These are phyloP conservation scores for Ophiostoma tasmaniense DNA, from an alignment of 2,329 filamentous ascomycete species.

Conservation along the genomic window DNA sequence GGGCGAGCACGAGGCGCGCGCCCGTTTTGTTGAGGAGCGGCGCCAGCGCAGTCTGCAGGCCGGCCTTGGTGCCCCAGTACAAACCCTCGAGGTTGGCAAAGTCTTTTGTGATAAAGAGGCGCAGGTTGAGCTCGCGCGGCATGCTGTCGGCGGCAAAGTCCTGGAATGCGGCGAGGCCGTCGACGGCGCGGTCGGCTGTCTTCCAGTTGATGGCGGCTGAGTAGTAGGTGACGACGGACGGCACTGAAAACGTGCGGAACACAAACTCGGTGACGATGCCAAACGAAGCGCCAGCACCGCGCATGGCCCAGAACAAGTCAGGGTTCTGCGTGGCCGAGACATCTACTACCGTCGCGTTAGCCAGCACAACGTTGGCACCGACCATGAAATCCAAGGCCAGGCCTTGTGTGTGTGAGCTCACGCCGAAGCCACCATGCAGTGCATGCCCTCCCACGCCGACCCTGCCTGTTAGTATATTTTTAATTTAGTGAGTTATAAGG, in stretches of 20 bases:
- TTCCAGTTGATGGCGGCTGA: neutral
- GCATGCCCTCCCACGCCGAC: neutral
- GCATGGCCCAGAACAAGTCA: neutral
- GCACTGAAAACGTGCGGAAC: neutral
- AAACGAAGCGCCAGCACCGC: neutral
- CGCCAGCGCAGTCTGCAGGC: slow-evolving; percentile 10
- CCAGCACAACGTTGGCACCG: neutral
- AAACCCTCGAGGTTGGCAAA: slow-evolving; percentile 32
- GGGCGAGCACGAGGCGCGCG: slow-evolving; percentile 27
- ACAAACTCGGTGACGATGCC: neutral
- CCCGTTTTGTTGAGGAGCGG: slow-evolving; percentile 30
- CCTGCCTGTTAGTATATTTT: neutral
- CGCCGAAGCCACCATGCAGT: neutral
- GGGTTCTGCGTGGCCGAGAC: neutral
- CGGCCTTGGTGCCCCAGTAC: neutral
- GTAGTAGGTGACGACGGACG: neutral
- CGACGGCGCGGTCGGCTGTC: slow-evolving; percentile 16
- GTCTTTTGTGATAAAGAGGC: slow-evolving; percentile 30
- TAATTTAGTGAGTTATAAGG: too few species aligned
- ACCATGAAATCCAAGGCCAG: neutral
- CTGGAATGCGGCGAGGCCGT: slow-evolving; percentile 26
- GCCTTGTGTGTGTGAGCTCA: neutral
- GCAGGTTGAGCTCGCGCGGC: slow-evolving; percentile 36
- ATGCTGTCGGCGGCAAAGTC: slow-evolving; percentile 27
- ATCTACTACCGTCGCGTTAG: neutral